phyloP scores from a whole-genome alignment of 345 rosid genomes.

The Clausena lansium region DNA sequence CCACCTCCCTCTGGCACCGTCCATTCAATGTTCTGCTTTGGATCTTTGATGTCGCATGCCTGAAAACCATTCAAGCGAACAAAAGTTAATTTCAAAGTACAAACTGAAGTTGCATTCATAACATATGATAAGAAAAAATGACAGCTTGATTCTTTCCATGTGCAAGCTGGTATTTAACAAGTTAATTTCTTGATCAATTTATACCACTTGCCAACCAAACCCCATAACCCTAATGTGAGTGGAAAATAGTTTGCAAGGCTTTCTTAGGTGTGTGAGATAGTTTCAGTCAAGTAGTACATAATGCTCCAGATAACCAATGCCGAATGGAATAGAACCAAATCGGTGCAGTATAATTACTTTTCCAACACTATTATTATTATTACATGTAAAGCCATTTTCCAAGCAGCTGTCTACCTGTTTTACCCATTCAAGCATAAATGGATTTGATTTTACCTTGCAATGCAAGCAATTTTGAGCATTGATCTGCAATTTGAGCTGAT shows the following conservation, averaged over 20 bases:
- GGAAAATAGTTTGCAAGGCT: background rate
- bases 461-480: conserved; percentile 94
- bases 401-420: background rate
- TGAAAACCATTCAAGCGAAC: conserved; percentile 17
- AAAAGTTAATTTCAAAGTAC: background rate
- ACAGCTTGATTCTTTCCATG: background rate
- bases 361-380: too few relatives aligned
- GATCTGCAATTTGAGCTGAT: conserved; percentile 73
- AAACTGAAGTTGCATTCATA: background rate
- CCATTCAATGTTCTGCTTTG: conserved; percentile 93
- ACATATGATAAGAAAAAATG: background rate
- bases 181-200: background rate
- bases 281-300: background rate
- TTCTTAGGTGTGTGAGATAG: background rate
- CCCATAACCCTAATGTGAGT: background rate
- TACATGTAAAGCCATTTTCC: background rate
- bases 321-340: background rate
- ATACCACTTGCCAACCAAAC: too few relatives aligned
- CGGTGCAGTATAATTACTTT: background rate
- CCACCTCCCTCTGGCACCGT: conserved; percentile 98
- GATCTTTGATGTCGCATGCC: conserved; percentile 95
- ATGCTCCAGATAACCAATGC: background rate
- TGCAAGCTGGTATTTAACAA: background rate
- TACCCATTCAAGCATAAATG: background rate
- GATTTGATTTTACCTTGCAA: conserved; percentile 65